phyloP scores from a whole-genome alignment of 139 green algal genomes.

The Tetraselmis striata region DNA sequence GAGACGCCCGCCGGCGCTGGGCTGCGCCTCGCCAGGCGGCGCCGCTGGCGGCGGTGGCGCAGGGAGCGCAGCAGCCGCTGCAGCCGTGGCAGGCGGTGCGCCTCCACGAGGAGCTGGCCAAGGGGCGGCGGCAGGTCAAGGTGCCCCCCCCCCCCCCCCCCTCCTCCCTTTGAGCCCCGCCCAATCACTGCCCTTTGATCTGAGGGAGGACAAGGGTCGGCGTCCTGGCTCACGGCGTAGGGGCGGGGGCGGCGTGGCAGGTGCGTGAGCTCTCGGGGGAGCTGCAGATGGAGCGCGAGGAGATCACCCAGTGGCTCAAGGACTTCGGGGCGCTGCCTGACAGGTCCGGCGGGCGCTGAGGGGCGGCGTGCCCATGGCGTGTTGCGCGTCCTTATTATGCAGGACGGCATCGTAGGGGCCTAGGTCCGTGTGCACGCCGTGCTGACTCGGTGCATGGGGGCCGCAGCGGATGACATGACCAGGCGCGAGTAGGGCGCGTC shows the following conservation, averaged over 20 bases:
- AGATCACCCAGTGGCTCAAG: neutral
- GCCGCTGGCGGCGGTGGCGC: no score
- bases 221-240: neutral
- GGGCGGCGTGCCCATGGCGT: no score
- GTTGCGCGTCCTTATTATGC: no score
- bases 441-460: no score
- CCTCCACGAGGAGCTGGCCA: neutral
- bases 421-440: no score
- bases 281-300: neutral
- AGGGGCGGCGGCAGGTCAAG: neutral
- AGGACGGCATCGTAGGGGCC: no score
- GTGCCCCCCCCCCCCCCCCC: neutral
- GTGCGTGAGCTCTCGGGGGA: neutral
- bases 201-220: neutral
- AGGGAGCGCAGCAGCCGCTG: neutral
- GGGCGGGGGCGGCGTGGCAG: neutral
- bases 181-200: neutral
- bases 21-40: no score
- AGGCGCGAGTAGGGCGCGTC: no score
- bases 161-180: neutral
- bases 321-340: neutral
- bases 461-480: no score
- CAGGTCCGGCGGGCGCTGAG: no score
- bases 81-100: neutral
- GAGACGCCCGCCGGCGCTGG: no score